Base-by-base conservation (phyloP, 345 rosid species). In the Clausena lansium region DNA sequence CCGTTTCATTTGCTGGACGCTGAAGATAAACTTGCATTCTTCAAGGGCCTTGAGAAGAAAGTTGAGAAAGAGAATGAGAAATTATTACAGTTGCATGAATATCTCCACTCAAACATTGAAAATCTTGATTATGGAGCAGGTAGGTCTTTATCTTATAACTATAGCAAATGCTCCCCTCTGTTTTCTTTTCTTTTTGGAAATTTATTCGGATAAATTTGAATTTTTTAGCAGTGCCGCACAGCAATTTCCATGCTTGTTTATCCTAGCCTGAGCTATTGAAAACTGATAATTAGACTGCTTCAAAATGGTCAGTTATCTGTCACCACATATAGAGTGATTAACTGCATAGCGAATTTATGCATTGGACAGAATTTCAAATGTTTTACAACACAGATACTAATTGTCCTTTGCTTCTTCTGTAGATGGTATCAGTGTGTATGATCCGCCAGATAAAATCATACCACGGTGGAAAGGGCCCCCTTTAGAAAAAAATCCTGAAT, bases 121-220 rank as follows among this genome's bases (percentile, higher is more conserved):
- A 94, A 94, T 82, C 96, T 94, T 28, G 92, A 91, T 76, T 94
- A 94, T 20, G 98, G 98, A 76, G 91, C 95, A 87, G 98, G 98
- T 94, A 87, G 33, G 70, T 70, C 25, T 60, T 81, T 52, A 60
- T 73, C 50, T 24, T 36, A 67, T 8, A 30, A 25, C 55, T 65
- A 70, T 32, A 30, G 47, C 20, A 76, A 73, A 74, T 72, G 35
- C 4, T 69, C 39, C 2, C 20, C 11, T 24, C n/a, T 32, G 20
- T 19, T 19, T 17, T 6, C 22, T 6, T 52, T 52, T 17, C 22
- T 11, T 30, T 63, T 47, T 47, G 7, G 24, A 5, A 47, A 33
- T 66, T 74, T 7, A 20, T 25, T 33, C 17, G 0, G 36, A 50
- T 28, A 28, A 11, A 57, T 38, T 19, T 67, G 30, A 59, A 59